These are phyloP conservation scores for Lobulomyces angularis DNA, from an alignment of 192 early-diverging fungal species.

Conservation along the genomic window DNA sequence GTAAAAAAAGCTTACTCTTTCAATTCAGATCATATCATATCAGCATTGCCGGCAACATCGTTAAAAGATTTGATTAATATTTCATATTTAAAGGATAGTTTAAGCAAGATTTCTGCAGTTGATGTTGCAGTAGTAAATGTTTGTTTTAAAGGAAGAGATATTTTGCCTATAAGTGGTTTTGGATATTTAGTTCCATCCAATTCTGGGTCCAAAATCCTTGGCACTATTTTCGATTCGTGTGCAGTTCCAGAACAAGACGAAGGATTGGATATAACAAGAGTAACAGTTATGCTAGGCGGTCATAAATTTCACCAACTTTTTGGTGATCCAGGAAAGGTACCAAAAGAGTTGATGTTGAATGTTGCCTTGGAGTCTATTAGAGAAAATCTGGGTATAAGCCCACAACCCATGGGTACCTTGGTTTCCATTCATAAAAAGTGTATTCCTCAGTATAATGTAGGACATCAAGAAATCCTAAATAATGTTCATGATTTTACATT, in stretches of 20 bases:
- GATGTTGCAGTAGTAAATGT: constrained; percentile 80
- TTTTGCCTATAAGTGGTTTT: constrained; percentile 67
- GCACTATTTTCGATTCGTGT: constrained; percentile 80
- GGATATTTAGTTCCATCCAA: constrained; percentile 74
- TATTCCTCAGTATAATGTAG: constrained; percentile 82
- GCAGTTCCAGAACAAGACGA: constrained; percentile 56
- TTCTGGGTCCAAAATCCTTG: constrained; percentile 40
- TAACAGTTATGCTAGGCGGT: constrained; percentile 90
- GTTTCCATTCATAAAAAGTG: constrained; percentile 57
- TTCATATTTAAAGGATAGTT: too few species aligned
- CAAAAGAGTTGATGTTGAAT: constrained; percentile 15
- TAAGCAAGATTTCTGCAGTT: constrained; percentile 53
- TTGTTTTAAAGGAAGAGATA: constrained; percentile 34
- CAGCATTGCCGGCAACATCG: constrained; percentile 59
- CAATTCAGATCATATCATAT: constrained; percentile 49
- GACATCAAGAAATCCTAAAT: constrained; percentile 56
- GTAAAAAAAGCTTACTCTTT: constrained; percentile 14
- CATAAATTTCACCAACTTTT: constrained; percentile 51
- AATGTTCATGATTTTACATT: constrained; percentile 57
- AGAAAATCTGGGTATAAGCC: constrained; percentile 44
- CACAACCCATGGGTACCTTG: constrained; percentile 26
- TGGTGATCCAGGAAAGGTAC: constrained; percentile 18
- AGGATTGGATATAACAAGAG: constrained; percentile 23
- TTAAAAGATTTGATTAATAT: too few species aligned
- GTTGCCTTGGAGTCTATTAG: constrained; percentile 45